Evolutionary conservation across 371 early-diverging fungal genomes (phyloP).

Genomic region (Mucor irregularis): DNA sequence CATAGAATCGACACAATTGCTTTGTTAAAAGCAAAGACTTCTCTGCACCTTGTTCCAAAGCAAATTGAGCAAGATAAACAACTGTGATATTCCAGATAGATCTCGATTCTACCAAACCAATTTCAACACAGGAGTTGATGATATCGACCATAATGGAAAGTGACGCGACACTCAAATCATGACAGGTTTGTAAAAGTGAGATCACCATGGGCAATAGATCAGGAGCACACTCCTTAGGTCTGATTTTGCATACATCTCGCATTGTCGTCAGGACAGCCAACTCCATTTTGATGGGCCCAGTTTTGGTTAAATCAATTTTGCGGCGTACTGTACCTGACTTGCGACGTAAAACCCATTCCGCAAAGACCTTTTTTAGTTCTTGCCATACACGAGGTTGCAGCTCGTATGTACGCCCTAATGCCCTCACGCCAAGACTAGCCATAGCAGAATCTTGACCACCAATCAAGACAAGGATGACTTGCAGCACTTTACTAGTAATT

Average conservation of each 20-base stretch:
- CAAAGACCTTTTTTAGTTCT: constrained; percentile 51
- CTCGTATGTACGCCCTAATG: constrained; percentile 45
- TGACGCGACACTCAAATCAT: constrained; percentile 47
- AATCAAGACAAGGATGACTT: constrained; percentile 46
- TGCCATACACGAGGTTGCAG: constrained; percentile 64
- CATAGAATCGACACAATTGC: constrained; percentile 48
- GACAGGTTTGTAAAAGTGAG: constrained; percentile 50
- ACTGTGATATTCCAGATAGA: constrained; percentile 58
- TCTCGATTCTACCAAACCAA: constrained; percentile 54
- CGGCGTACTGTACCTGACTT: constrained; percentile 29
- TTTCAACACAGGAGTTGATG: constrained; percentile 46
- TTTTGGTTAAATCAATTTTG: constrained; percentile 22
- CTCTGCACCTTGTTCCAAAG: constrained; percentile 23
- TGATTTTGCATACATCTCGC: constrained; percentile 48
- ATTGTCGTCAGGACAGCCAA: constrained; percentile 55
- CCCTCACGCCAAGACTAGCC: constrained; percentile 52
- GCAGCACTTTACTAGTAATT: constrained; percentile 52
- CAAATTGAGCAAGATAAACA: constrained; percentile 50
- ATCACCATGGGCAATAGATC: constrained; percentile 57
- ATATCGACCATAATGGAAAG: constrained; percentile 48
- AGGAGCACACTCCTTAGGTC: constrained; percentile 49
- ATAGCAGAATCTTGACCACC: constrained; percentile 28
- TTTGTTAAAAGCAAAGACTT: constrained; percentile 17
- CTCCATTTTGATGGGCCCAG: constrained; percentile 50
- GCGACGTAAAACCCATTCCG: constrained; percentile 57